A percentile compares a stretch with the other conserved stretches of the same genome.
Evolutionary conservation across 2,329 filamentous ascomycete genomes (phyloP).

Genomic region (Thermoascus crustaceus): DNA sequence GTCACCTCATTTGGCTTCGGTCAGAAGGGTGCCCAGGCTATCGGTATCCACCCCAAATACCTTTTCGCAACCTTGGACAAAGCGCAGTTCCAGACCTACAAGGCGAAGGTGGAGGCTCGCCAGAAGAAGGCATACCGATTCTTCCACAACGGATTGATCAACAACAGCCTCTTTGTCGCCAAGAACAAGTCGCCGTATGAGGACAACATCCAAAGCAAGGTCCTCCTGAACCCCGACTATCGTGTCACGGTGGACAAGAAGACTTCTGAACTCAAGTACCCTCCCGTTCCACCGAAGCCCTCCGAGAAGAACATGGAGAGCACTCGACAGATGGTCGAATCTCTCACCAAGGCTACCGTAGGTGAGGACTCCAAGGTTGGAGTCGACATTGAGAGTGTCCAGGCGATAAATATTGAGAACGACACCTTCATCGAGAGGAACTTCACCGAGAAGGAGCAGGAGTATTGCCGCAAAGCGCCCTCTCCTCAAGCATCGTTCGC

Average conservation of each 20-base stretch:
- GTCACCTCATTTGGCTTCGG: conserved; percentile 99
- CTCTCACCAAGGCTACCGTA: conserved; percentile 59
- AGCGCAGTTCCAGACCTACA: conserved; percentile 72
- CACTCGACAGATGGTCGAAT: conserved; percentile 68
- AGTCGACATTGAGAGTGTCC: conserved; percentile 86
- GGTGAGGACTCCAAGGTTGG: conserved; percentile 68
- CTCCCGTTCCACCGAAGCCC: conserved; percentile 58
- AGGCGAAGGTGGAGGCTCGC: conserved; percentile 76
- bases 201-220: conserved; percentile 73
- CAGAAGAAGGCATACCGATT: conserved; percentile 99
- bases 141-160: conserved; percentile 97
- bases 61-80: conserved; percentile 90
- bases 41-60: conserved; percentile 95
- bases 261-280: conserved; percentile 67
- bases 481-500: conserved; percentile 85
- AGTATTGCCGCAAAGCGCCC: conserved; percentile 74
- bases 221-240: conserved; percentile 90
- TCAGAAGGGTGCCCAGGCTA: conserved; percentile 95
- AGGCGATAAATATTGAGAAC: conserved; percentile 83
- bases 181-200: conserved; percentile 87
- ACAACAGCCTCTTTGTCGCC: conserved; percentile 94
- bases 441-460: conserved; percentile 76
- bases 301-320: conserved; percentile 51
- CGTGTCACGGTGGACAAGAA: conserved; percentile 83
- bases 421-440: conserved; percentile 92